Evolutionary conservation across 1,284 basidiomycete species (phyloP), one percentile per base, ranked within the genome.

Genomic region (Ceratobasidium sp.): DNA sequence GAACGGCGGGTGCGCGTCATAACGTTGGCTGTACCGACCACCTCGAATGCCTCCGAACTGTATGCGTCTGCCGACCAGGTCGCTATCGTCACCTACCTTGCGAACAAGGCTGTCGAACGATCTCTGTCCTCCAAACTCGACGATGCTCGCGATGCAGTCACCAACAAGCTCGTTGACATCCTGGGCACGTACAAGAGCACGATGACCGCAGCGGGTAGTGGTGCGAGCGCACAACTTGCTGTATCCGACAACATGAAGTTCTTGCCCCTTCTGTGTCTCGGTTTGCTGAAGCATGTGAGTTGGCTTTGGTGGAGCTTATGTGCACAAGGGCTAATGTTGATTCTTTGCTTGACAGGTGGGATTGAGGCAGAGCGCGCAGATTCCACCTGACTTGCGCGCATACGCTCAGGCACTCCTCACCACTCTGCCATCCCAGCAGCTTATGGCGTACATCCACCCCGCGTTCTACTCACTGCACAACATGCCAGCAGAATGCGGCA

Each of bases 61-160:
- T 99, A 96, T 84, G 95, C 95, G 0, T 96, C 95, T 0, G 97
- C 95, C 5, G 98, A 99, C 83, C 96, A 99, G 84, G 87, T 97
- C 52, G 97, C 97, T 1, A 91, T 99, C 79, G 92, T 93, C 6
- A 96, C 96, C 0, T 89, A 96, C 62, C 88, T 98, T 69, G 94
- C 97, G 50, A 97, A 98, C 89, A 99, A 99, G 88, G 97, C 96
- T 8, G 97, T 99, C 55, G 98, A 99, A 85, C 91, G 96, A 79
- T 92, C 92, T 6, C 89, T 97, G 83, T 93, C 93, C 3, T 93
- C 96, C 84, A 96, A 96, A 82, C 88, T 99, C 44, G 97, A 99
- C 85, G 97, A 99, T 82, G 94, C 94, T 23, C 90, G 98, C 57
- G 97, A 98, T 82, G 91, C 93, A 23, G 86, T 98, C 74, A 92